Evolutionary conservation across 495 filamentous ascomycete genomes (phyloP).

Genomic region (Penicillium turbatum): DNA sequence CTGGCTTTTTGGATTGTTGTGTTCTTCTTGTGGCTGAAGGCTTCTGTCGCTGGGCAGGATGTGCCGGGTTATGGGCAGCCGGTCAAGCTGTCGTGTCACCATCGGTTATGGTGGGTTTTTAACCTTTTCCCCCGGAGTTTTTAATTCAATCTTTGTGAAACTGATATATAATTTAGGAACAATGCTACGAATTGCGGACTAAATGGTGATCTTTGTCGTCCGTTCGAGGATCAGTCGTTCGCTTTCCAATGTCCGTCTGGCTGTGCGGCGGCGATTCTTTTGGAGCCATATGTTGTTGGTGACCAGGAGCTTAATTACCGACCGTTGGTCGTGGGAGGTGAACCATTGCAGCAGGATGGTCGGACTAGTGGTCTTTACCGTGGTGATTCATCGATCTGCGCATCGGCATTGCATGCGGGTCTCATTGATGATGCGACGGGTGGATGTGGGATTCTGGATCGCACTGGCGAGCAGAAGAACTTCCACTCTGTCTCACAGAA

Average conservation of each 20-base stretch:
- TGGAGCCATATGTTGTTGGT: slow-evolving; percentile 69
- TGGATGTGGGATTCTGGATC: slow-evolving; percentile 66
- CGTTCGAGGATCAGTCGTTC: slow-evolving; percentile 61
- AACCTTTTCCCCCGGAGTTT: background rate
- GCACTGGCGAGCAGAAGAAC: slow-evolving; percentile 54
- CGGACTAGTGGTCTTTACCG: slow-evolving; percentile 54
- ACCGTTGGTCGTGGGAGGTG: slow-evolving; percentile 66
- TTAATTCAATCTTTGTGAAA: no score
- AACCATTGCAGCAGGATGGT: slow-evolving; percentile 38
- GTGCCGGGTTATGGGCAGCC: slow-evolving; percentile 60
- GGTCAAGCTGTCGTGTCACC: slow-evolving; percentile 46
- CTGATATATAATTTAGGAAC: slow-evolving; percentile 21
- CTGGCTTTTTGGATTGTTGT: slow-evolving; percentile 61
- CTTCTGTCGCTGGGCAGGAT: slow-evolving; percentile 52
- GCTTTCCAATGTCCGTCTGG: slow-evolving; percentile 72
- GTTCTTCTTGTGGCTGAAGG: slow-evolving; percentile 59
- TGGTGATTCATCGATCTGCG: slow-evolving; percentile 74
- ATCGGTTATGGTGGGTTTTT: slow-evolving; percentile 48
- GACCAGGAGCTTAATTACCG: slow-evolving; percentile 60
- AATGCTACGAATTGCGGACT: slow-evolving; percentile 61
- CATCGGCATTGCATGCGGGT: slow-evolving; percentile 69
- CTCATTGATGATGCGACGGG: slow-evolving; percentile 58
- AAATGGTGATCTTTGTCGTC: slow-evolving; percentile 65
- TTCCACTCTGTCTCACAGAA: slow-evolving; percentile 51
- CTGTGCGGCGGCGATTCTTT: slow-evolving; percentile 56